These are phyloP conservation scores for Aegilops sharonensis DNA, from an alignment of 176 grass and related monocot species.

Conservation along the genomic window DNA sequence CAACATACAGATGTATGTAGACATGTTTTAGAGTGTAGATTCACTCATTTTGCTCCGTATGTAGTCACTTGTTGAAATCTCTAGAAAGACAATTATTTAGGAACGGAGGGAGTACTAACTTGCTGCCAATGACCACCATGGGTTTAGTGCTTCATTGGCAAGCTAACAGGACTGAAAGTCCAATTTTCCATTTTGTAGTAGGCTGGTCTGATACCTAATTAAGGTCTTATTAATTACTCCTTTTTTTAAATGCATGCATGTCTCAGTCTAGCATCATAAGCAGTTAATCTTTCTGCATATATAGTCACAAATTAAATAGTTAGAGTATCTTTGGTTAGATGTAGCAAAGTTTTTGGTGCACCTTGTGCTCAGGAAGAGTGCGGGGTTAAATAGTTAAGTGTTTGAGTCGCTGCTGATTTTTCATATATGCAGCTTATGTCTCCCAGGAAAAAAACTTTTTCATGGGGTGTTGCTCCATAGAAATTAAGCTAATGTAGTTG, in stretches of 20 bases:
- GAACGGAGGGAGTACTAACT: too few species aligned
- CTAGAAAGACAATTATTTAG: too few species aligned
- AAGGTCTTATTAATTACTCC: too few species aligned
- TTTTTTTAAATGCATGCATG: background rate
- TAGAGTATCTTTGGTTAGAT: background rate
- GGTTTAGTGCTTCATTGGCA: conserved; percentile 30
- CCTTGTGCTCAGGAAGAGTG: conserved; percentile 29
- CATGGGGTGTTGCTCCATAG: conserved; percentile 7
- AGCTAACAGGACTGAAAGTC: conserved; percentile 22
- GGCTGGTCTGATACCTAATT: background rate
- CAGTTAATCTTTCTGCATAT: conserved; percentile 13
- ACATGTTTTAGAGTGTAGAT: too few species aligned
- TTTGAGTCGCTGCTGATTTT: conserved; percentile 43
- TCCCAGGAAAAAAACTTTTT: background rate
- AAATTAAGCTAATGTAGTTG: conserved; percentile 21
- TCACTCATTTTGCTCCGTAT: too few species aligned
- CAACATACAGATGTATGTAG: too few species aligned
- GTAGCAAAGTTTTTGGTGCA: background rate
- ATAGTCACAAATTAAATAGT: background rate
- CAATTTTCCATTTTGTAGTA: conserved; percentile 23
- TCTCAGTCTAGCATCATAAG: background rate
- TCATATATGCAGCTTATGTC: conserved; percentile 35
- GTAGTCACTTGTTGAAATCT: too few species aligned
- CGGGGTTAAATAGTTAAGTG: conserved; percentile 6
- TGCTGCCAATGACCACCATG: conserved; percentile 13